These are phyloP conservation scores for Venturia carpophila DNA, from an alignment of 2,329 filamentous ascomycete species.

Conservation along the genomic window DNA sequence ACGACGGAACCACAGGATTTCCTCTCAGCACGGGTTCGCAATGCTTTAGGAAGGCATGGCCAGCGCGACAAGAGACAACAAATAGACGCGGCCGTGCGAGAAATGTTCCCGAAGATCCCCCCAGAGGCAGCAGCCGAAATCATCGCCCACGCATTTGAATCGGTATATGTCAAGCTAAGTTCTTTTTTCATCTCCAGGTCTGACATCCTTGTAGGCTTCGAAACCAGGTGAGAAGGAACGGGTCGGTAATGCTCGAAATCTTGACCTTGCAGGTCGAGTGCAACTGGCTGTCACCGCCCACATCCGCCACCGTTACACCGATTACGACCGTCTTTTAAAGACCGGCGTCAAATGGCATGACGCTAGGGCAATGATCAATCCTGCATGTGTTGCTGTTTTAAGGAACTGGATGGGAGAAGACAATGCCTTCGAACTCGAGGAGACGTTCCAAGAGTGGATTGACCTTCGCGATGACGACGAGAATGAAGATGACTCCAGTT, in stretches of 20 bases:
- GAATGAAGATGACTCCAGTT: constrained; percentile 10
- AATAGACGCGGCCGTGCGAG: constrained; percentile 9
- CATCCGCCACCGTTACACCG: constrained; percentile 54
- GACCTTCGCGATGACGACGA: constrained; percentile 28
- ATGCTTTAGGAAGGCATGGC: background rate
- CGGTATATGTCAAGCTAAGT: constrained; percentile 33
- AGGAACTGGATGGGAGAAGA: constrained; percentile 57
- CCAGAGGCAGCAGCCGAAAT: constrained; percentile 50
- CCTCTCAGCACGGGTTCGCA: constrained; percentile 23
- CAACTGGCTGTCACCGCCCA: constrained; percentile 56
- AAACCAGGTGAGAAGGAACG: constrained; percentile 5
- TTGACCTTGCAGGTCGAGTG: constrained; percentile 49
- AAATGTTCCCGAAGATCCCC: constrained; percentile 54
- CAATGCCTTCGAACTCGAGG: constrained; percentile 46
- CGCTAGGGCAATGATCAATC: constrained; percentile 48
- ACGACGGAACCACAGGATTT: constrained; percentile 27
- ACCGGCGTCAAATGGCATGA: constrained; percentile 44
- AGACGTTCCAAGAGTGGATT: constrained; percentile 56
- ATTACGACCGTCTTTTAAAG: constrained; percentile 53
- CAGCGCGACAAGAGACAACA: constrained; percentile 6
- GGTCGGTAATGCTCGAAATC: constrained; percentile 47
- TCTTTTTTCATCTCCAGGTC: constrained; percentile 20
- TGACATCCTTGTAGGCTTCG: constrained; percentile 41
- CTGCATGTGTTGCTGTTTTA: constrained; percentile 47
- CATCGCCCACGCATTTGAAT: constrained; percentile 52